Conservation (phyloP, 176 grass and related monocot genomes). For the Ananas comosus region DNA sequence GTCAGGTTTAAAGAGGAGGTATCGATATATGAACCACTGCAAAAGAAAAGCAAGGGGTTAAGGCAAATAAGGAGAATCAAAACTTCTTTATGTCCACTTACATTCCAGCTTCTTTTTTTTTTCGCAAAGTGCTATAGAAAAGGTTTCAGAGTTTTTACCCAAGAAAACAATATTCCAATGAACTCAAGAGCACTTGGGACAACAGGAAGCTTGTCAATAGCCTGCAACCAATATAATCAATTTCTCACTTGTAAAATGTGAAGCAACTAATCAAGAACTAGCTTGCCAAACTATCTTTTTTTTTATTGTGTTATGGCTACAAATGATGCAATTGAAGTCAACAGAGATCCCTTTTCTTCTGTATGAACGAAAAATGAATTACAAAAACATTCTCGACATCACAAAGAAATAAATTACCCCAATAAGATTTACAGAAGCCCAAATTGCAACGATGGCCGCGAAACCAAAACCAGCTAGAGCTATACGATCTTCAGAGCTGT, state of each 20-base stretch:
- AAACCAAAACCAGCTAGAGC: conserved; percentile 74
- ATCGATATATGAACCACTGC: conserved; percentile 83
- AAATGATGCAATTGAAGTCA: not conserved
- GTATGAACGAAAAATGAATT: not conserved
- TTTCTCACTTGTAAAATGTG: not conserved
- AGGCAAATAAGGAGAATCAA: not conserved
- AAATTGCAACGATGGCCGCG: conserved; percentile 59
- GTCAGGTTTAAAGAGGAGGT: conserved; percentile 81
- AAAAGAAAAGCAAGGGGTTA: conserved; percentile 11
- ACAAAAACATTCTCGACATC: not conserved
- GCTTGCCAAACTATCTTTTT: not conserved
- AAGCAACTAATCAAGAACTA: not conserved
- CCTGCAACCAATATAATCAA: conserved; percentile 30
- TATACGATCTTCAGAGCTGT: conserved; percentile 61
- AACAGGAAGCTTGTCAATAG: conserved; percentile 74
- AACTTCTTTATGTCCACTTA: not conserved
- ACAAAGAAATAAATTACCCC: conserved; percentile 27
- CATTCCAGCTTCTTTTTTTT: not conserved
- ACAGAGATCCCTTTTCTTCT: not conserved
- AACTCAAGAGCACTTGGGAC: conserved; percentile 51
- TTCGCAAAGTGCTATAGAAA: not conserved
- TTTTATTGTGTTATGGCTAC: not conserved
- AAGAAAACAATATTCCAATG: conserved; percentile 72
- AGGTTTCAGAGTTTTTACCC: conserved; percentile 34
- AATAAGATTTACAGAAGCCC: conserved; percentile 56